phyloP scores from a whole-genome alignment of 225 moss, liverwort and hornwort species.

The Neckera pumila region DNA sequence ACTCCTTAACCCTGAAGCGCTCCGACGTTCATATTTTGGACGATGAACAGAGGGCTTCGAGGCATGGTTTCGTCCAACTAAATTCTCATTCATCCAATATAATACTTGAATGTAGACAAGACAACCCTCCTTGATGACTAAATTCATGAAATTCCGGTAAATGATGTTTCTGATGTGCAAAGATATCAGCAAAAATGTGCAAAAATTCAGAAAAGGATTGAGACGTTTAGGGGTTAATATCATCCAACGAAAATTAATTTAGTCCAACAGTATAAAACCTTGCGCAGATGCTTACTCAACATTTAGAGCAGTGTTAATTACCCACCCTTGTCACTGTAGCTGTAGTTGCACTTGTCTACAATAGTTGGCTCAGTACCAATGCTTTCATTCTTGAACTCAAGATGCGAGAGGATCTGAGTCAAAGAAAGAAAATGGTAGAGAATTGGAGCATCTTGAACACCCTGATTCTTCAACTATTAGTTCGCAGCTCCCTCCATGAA shows the following conservation, averaged over 20 bases:
- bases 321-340: neutral
- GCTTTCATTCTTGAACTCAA: neutral
- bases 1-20: no score
- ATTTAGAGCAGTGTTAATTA: neutral
- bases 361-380: neutral
- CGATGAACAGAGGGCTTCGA: no score
- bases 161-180: no score
- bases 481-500: neutral
- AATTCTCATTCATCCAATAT: no score
- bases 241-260: neutral
- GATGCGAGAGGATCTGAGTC: neutral
- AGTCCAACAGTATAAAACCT: neutral
- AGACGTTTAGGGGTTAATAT: no score
- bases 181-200: no score
- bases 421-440: neutral
- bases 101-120: no score
- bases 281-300: neutral
- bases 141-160: no score
- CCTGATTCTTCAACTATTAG: neutral
- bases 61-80: no score
- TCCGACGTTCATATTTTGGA: no score
- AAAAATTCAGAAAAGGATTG: no score
- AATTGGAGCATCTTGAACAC: neutral
- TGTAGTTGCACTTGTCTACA: neutral
- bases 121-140: no score